phyloP scores from a whole-genome alignment of 2,329 filamentous ascomycete species.

The Diplodia seriata region DNA sequence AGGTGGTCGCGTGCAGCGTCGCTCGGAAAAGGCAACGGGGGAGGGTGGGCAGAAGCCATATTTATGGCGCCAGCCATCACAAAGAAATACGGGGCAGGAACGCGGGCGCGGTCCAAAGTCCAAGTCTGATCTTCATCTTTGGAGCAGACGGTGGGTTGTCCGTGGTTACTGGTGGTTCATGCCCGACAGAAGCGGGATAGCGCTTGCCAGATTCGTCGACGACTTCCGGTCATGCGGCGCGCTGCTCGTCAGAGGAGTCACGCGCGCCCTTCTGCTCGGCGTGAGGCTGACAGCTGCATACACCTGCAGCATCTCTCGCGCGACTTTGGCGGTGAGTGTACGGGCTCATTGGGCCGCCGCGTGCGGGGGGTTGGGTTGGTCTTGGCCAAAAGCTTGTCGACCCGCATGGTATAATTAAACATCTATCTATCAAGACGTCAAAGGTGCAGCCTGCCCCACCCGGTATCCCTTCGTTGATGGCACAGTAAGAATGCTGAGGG shows the following conservation, averaged over 20 bases:
- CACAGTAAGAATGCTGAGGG: neutral
- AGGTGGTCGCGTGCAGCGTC: neutral
- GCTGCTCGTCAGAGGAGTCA: neutral
- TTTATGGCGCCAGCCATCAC: neutral
- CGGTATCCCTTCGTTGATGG: neutral
- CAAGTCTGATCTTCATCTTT: neutral
- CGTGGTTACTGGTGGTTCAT: neutral
- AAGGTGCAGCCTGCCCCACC: too few relatives aligned
- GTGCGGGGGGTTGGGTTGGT: neutral
- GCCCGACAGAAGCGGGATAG: neutral
- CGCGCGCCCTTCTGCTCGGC: neutral
- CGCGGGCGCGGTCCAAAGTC: neutral
- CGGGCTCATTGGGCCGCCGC: neutral
- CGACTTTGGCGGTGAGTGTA: neutral
- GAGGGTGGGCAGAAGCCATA: neutral
- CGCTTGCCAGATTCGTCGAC: neutral
- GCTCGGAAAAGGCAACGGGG: neutral
- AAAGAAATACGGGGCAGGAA: too few relatives aligned
- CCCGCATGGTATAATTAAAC: too few relatives aligned
- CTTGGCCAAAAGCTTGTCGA: too few relatives aligned
- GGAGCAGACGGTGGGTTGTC: neutral
- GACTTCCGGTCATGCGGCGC: slow-evolving; percentile 1
- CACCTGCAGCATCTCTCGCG: neutral
- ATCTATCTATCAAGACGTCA: too few relatives aligned
- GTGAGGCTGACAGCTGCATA: neutral